Base-by-base conservation (phyloP, 2,329 filamentous ascomycete species). In the Botryotinia calthae region DNA sequence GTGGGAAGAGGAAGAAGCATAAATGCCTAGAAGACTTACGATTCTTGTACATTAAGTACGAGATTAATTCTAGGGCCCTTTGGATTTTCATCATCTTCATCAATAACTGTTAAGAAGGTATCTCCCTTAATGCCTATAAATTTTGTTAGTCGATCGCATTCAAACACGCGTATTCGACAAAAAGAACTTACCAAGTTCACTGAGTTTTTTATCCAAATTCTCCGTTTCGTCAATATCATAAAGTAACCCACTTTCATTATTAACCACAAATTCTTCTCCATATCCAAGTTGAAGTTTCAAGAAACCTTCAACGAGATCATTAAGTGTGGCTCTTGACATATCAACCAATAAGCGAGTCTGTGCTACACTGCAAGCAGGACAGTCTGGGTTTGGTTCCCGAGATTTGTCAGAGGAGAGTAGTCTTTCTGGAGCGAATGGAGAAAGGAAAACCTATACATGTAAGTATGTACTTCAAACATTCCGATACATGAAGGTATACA, bases 191-290 rank as follows among this genome's bases (percentile, higher is more conserved):
- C 89, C 93, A 14, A 98, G 86, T 31, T 97, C 93, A 40, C 82
- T 86, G 68, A 99, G 86, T 74, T 92, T 94, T 84, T 94, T 97
- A 1, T 85, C 82, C 1, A 98, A 84, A 78, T 98, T 97, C 73
- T 97, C 93, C 7, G 93, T 93, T 79, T 97, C 89, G 72, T 98
- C 96, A 0, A 91, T 88, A 78, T 98, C 96, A 78, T 97, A 98
- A 59, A 98, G 86, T n/a, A 95, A 86, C 68, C 91, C 91, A 16
- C 87, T 85, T 10, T 94, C 91, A 73, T 88, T 94, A 79, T 88
- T 92, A 73, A 98, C 84, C 5, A 91, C 91, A 76, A 98, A 89
- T 70, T 97, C 94, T 73, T 94, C 90, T 8, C 90, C 89, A 79
- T 96, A 98, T 5, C 91, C 91, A 2, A 98, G 84, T 76, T 93